Conservation (phyloP, 1,284 basidiomycete genomes). For the Cystobasidiaceae sp. region DNA sequence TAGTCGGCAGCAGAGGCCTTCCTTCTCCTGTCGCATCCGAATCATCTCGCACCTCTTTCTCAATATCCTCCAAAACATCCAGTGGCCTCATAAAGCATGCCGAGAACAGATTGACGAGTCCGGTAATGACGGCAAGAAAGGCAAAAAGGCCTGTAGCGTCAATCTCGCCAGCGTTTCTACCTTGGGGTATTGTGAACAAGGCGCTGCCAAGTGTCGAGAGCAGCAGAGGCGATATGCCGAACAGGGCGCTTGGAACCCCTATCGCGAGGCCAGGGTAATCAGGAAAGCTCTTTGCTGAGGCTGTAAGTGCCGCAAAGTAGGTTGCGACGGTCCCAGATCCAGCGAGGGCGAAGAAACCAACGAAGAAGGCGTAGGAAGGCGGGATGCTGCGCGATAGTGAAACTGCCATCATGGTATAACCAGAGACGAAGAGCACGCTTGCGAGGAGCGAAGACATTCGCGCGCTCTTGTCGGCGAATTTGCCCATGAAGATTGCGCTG, state of each 20-base stretch:
- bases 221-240: constrained; percentile 40
- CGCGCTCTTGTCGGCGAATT: constrained; percentile 35
- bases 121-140: constrained; percentile 36
- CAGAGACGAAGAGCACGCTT: constrained; percentile 32
- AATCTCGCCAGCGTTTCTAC: constrained; percentile 32
- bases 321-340: constrained; percentile 37
- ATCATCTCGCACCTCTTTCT: neutral
- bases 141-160: constrained; percentile 35
- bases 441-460: constrained; percentile 33
- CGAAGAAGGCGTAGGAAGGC: constrained; percentile 24
- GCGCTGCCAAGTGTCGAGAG: constrained; percentile 36
- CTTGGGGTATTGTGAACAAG: constrained; percentile 33
- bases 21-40: neutral
- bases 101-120: constrained; percentile 35
- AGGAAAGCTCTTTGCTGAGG: constrained; percentile 34
- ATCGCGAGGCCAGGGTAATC: constrained; percentile 40
- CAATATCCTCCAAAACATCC: constrained; percentile 7
- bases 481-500: constrained; percentile 33
- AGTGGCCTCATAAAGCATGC: constrained; percentile 31
- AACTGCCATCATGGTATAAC: constrained; percentile 33
- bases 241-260: constrained; percentile 38
- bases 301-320: constrained; percentile 38
- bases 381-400: neutral
- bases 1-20: neutral
- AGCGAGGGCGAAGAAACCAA: constrained; percentile 30